Percentiles rank a stretch among this genome's conserved stretches.
Evolutionary conservation across 345 rosid species (phyloP).

Genomic region (Pistacia atlantica): DNA sequence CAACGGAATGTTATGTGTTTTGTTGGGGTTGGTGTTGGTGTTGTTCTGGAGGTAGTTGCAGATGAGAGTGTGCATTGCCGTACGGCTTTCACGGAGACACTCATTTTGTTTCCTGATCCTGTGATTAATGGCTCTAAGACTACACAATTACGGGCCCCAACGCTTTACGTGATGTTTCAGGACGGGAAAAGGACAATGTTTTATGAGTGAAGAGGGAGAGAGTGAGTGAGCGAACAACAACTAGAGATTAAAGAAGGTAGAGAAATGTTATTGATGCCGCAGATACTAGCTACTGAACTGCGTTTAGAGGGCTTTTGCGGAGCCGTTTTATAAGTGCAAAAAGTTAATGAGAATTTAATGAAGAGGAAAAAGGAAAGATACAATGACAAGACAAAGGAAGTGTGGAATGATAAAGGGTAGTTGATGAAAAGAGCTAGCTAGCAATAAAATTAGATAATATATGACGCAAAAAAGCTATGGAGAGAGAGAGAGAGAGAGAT

Average conservation of each 20-base stretch:
- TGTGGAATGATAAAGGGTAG: slow-evolving; percentile 3
- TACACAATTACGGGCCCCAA: background rate
- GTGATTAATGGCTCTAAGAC: background rate
- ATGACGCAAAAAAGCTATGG: background rate
- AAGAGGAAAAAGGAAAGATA: background rate
- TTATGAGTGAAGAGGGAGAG: background rate
- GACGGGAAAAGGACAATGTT: background rate
- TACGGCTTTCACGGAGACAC: slow-evolving; percentile 21
- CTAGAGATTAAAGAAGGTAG: no score
- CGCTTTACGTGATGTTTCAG: no score
- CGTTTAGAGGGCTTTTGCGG: background rate
- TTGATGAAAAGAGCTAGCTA: background rate
- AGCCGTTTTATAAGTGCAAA: slow-evolving; percentile 24
- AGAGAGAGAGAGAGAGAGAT: background rate
- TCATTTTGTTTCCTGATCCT: slow-evolving; percentile 18
- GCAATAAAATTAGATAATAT: background rate
- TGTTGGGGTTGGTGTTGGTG: background rate
- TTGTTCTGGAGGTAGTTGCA: background rate
- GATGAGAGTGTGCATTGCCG: slow-evolving; percentile 25
- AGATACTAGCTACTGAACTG: background rate
- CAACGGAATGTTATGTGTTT: background rate
- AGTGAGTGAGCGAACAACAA: background rate
- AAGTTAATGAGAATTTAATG: background rate
- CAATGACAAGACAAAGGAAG: background rate
- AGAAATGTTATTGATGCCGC: background rate